phyloP scores from a whole-genome alignment of 164 flowering plant species.

The Chimonanthus praecox region DNA sequence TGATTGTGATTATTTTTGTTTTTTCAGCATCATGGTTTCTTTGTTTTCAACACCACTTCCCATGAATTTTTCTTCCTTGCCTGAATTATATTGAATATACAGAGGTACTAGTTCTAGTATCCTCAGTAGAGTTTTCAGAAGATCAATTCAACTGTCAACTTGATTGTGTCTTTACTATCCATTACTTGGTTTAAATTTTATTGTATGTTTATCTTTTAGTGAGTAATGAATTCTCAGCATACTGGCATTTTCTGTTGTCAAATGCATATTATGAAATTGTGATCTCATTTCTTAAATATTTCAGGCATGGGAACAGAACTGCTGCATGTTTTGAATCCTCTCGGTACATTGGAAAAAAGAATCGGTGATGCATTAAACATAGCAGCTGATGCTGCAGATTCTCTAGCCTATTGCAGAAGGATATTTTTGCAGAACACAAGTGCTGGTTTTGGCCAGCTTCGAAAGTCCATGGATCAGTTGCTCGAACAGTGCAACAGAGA shows the following conservation, averaged over 20 bases:
- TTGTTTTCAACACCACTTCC: too few relatives aligned
- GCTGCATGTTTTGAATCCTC: slow-evolving; percentile 30
- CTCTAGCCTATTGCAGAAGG: slow-evolving; percentile 11
- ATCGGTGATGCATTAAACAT: slow-evolving; percentile 12
- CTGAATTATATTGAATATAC: too few relatives aligned
- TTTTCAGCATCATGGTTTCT: too few relatives aligned
- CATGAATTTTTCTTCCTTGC: too few relatives aligned
- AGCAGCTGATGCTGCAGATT: slow-evolving; percentile 13
- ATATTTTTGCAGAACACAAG: slow-evolving; percentile 10
- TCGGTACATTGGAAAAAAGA: slow-evolving; percentile 18
- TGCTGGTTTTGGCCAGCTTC: slow-evolving; percentile 18
- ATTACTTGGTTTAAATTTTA: too few relatives aligned
- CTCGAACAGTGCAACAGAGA: slow-evolving; percentile 35
- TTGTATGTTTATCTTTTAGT: too few relatives aligned
- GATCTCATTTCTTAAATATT: slow-evolving; percentile 5
- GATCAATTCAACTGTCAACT: background rate
- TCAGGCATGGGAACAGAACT: slow-evolving; percentile 64
- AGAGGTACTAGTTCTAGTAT: too few relatives aligned
- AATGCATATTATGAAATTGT: background rate
- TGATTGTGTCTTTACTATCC: background rate
- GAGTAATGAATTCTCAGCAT: too few relatives aligned
- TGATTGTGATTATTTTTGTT: too few relatives aligned
- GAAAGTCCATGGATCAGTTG: slow-evolving; percentile 36
- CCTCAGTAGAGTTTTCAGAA: background rate
- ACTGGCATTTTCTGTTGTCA: background rate